Conservation (phyloP, 768 basidiomycete species). For the Mycena kentingensis region DNA sequence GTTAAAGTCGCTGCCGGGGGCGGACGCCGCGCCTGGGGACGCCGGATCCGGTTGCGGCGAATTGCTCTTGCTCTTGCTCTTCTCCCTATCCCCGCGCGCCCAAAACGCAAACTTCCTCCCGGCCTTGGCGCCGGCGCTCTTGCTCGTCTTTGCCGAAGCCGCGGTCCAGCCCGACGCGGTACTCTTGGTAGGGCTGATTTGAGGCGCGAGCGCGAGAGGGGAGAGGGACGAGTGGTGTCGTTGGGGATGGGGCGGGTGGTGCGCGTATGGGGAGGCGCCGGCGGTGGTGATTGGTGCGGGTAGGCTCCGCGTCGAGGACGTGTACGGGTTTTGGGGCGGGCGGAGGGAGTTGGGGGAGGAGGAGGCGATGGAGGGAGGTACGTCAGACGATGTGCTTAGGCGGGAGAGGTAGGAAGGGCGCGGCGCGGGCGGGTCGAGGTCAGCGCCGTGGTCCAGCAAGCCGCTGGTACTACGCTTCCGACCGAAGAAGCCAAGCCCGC, state of each 20-base stretch:
- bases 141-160: not conserved
- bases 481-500: conserved; percentile 10
- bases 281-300: conserved; percentile 3
- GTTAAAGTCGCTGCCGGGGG: conserved; percentile 9
- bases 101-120: conserved; percentile 16
- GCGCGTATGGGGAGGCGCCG: not conserved
- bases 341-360: not conserved
- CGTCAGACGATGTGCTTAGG: conserved; percentile 13
- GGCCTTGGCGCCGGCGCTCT: not conserved
- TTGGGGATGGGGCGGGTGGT: not conserved
- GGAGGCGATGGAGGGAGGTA: not conserved
- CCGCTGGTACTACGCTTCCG: conserved; percentile 6
- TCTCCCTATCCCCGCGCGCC: not conserved
- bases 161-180: not conserved
- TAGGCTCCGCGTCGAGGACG: conserved; percentile 7
- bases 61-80: not conserved
- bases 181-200: conserved; percentile 2
- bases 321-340: not conserved
- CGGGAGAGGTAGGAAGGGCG: conserved; percentile 5
- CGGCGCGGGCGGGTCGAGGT: not conserved
- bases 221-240: not conserved
- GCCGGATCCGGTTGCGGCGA: not conserved
- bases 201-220: conserved; percentile 12
- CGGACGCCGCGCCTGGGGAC: not conserved
- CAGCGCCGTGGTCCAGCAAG: not conserved